Evolutionary conservation across 2,329 filamentous ascomycete genomes (phyloP).

Genomic region (Cytospora leucostoma): DNA sequence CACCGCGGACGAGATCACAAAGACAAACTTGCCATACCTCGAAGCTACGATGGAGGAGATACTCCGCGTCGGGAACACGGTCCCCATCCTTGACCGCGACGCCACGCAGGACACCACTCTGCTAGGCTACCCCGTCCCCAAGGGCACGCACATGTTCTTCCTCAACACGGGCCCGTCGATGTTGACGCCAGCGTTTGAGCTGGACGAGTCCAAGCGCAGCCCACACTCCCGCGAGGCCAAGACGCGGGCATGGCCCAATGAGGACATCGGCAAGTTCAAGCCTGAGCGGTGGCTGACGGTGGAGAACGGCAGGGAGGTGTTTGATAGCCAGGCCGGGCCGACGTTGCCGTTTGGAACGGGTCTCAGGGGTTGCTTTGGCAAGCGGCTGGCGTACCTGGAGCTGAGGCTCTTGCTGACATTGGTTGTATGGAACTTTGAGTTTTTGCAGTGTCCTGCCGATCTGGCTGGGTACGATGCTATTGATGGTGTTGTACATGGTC

Average conservation of each 20-base stretch:
- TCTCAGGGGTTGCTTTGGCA: constrained; percentile 34
- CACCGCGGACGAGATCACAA: constrained; percentile 33
- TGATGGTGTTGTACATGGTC: constrained; percentile 20
- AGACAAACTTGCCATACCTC: constrained; percentile 46
- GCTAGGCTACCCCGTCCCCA: constrained; percentile 43
- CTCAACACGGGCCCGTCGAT: constrained; percentile 38
- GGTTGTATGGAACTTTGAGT: constrained; percentile 36
- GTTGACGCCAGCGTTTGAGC: constrained; percentile 9
- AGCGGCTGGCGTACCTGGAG: constrained; percentile 35
- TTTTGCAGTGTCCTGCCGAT: constrained; percentile 32
- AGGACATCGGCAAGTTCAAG: constrained; percentile 16
- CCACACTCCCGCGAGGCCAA: constrained; percentile 12
- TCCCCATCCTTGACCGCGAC: constrained; percentile 48
- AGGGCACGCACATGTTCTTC: constrained; percentile 46
- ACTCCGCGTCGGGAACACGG: constrained; percentile 47
- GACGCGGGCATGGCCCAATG: constrained; percentile 3
- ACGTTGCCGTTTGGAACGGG: constrained; percentile 33
- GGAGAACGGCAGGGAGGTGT: constrained; percentile 22
- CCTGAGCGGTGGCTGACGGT: constrained; percentile 22
- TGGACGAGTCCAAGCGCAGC: constrained; percentile 16
- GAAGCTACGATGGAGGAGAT: constrained; percentile 50
- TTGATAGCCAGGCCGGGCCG: constrained; percentile 33
- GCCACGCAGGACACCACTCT: constrained; percentile 42
- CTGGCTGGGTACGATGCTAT: constrained; percentile 19
- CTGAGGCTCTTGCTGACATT: constrained; percentile 33